These are phyloP conservation scores for Plantago elongata DNA, from an alignment of 257 asterid genomes.

Conservation along the genomic window DNA sequence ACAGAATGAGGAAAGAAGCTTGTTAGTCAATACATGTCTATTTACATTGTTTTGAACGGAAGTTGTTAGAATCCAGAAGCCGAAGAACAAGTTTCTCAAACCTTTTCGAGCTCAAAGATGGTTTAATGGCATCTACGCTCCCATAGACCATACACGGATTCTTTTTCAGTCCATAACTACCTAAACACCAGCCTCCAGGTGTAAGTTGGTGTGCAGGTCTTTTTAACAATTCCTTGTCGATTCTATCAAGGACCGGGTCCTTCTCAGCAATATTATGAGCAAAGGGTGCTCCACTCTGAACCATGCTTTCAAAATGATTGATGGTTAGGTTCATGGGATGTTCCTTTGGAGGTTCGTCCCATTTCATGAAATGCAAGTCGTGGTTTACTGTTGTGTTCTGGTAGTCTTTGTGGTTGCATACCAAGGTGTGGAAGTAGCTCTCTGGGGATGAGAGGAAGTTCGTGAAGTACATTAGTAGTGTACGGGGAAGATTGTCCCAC, in stretches of 20 bases:
- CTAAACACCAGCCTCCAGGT: slow-evolving; percentile 82
- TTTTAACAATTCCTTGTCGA: slow-evolving; percentile 53
- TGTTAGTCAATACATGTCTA: slow-evolving; percentile 23
- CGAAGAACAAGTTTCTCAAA: slow-evolving; percentile 60
- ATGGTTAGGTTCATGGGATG: slow-evolving; percentile 47
- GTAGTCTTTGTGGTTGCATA: slow-evolving; percentile 80
- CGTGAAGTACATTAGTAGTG: slow-evolving; percentile 87
- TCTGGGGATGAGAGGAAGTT: slow-evolving; percentile 81
- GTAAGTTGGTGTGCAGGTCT: slow-evolving; percentile 39
- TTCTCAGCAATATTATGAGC: slow-evolving; percentile 56
- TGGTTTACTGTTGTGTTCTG: slow-evolving; percentile 96
- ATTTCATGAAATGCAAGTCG: slow-evolving; percentile 64
- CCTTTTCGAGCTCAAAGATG: slow-evolving; percentile 61
- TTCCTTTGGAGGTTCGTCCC: slow-evolving; percentile 74
- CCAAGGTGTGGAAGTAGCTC: slow-evolving; percentile 86
- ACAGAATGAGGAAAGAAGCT: not conserved
- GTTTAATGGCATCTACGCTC: slow-evolving; percentile 51
- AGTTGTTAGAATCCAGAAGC: slow-evolving; percentile 72
- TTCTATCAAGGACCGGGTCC: slow-evolving; percentile 47
- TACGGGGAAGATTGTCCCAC: slow-evolving; percentile 98
- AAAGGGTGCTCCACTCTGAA: slow-evolving; percentile 76
- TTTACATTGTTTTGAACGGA: slow-evolving; percentile 85
- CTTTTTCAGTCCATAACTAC: slow-evolving; percentile 31
- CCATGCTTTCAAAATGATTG: slow-evolving; percentile 61
- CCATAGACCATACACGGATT: slow-evolving; percentile 55